phyloP scores from a whole-genome alignment of 1,284 basidiomycete species.

The Papiliotrema flavescens region DNA sequence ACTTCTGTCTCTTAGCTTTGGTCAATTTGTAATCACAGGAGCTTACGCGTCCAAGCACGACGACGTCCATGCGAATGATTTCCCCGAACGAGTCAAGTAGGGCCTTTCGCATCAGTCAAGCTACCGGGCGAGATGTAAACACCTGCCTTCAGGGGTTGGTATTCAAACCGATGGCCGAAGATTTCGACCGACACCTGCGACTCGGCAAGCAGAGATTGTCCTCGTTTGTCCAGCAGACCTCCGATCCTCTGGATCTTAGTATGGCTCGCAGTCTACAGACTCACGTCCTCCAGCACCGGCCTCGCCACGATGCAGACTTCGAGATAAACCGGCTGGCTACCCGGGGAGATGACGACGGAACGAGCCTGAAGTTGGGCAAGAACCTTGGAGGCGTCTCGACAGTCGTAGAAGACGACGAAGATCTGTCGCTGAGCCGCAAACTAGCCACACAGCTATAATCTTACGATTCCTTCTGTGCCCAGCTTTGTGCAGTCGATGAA shows the following conservation, averaged over 20 bases:
- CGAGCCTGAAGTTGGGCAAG: conserved; percentile 16
- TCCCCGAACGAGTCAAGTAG: neutral
- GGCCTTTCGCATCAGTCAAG: neutral
- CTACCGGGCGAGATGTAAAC: neutral
- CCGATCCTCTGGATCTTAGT: neutral
- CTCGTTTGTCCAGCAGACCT: neutral
- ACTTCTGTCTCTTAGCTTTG: conserved; percentile 16
- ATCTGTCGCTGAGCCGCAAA: conserved; percentile 19
- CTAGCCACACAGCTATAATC: conserved; percentile 2
- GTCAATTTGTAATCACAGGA: neutral
- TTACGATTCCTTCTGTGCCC: conserved; percentile 24
- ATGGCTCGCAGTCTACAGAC: conserved; percentile 1
- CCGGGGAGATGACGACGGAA: conserved; percentile 13
- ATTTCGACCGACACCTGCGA: conserved; percentile 17
- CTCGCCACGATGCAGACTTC: conserved; percentile 22
- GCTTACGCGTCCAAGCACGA: neutral
- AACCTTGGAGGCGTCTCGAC: conserved; percentile 31
- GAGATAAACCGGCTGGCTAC: conserved; percentile 11
- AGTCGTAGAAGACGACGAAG: conserved; percentile 38
- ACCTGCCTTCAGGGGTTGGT: conserved; percentile 16
- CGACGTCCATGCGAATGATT: neutral
- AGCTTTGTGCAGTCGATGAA: conserved; percentile 32
- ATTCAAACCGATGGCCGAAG: conserved; percentile 9
- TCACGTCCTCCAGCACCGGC: conserved; percentile 19
- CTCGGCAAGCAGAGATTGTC: conserved; percentile 12